Conservation (phyloP, 2,329 filamentous ascomycete species). For the Colletotrichum magnum region DNA sequence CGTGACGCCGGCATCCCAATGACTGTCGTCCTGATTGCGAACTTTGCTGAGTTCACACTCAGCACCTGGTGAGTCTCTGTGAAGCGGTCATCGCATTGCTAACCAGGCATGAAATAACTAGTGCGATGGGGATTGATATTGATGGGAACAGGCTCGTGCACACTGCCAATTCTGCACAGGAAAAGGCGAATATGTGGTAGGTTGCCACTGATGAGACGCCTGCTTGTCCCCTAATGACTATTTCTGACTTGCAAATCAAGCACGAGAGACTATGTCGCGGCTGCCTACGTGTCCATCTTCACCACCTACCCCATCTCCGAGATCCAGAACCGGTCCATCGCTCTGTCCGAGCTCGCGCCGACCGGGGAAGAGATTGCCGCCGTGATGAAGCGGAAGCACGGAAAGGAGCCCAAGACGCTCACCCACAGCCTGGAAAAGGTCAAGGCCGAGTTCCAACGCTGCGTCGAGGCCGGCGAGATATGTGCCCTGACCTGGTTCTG, state of each 20-base stretch:
- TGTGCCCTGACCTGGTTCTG: slow-evolving; percentile 46
- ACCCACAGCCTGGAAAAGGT: slow-evolving; percentile 44
- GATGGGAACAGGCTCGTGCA: slow-evolving; percentile 12
- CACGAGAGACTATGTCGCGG: slow-evolving; percentile 47
- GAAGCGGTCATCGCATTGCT: background rate
- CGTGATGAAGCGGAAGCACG: slow-evolving; percentile 43
- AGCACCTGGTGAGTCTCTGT: slow-evolving; percentile 24
- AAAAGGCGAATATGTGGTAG: slow-evolving; percentile 19
- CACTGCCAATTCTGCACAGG: slow-evolving; percentile 1
- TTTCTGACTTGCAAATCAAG: slow-evolving; percentile 22
- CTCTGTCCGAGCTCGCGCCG: slow-evolving; percentile 44
- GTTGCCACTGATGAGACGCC: background rate
- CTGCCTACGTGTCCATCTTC: slow-evolving; percentile 48
- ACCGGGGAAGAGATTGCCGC: slow-evolving; percentile 45
- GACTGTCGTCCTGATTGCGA: slow-evolving; percentile 43
- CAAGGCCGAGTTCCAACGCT: slow-evolving; percentile 42
- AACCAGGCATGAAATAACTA: background rate
- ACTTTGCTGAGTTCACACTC: slow-evolving; percentile 47
- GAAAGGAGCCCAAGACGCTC: slow-evolving; percentile 37
- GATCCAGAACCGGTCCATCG: slow-evolving; percentile 43
- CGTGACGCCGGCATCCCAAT: slow-evolving; percentile 44
- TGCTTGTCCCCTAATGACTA: background rate
- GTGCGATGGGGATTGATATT: slow-evolving; percentile 22
- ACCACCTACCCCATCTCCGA: slow-evolving; percentile 42
- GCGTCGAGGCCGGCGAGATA: slow-evolving; percentile 38